Evolutionary conservation across 2,329 filamentous ascomycete species (phyloP), one percentile per base, ranked within the genome.

Genomic region (Cryphonectria nitschkei): DNA sequence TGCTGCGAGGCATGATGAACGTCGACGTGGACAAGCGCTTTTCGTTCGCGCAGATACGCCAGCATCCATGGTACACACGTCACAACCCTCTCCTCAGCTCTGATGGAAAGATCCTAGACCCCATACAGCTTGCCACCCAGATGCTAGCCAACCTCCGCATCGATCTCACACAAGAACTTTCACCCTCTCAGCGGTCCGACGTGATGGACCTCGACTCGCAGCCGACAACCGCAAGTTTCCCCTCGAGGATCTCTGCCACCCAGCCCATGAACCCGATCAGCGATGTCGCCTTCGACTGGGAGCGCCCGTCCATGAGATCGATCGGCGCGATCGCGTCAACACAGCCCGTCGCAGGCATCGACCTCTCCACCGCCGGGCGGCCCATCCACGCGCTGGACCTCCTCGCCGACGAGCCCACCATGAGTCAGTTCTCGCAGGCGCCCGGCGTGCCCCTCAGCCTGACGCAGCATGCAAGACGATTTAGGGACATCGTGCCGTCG

Each of bases 61-160:
- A 93, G 74, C 96, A 99, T 81, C 95, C 95, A 1, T 99, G 96
- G 96, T 98, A 94, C 79, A 98, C 93, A 3, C 88, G 93, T 62
- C 86, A 86, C 72, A 99, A 98, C 80, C 87, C 86, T 43, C 91
- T 94, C 76, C 86, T 98, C 65, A 89, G 90, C 4, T 78, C 87
- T 0, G 91, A 94, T 72, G 95, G 95, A 75, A 89, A 86, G 74
- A 87, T 95, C 46, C 88, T 88, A 14, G 93, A 98, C 76, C 93
- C 93, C 0, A 84, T 98, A 73, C 89, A 90, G 68, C 86, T 99
- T 63, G 96, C 96, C n/a, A 97, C 96, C 0, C 90, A 93, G 78
- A 97, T 99, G 93, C 90, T 99, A 68, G 93, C 97, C 79, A 92
- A 90, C 69, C 88, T 99, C 22, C 92, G 89, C 74, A 97, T 99